Conservation (phyloP, 495 filamentous ascomycete genomes). For the Umbilicaria muhlenbergii region DNA sequence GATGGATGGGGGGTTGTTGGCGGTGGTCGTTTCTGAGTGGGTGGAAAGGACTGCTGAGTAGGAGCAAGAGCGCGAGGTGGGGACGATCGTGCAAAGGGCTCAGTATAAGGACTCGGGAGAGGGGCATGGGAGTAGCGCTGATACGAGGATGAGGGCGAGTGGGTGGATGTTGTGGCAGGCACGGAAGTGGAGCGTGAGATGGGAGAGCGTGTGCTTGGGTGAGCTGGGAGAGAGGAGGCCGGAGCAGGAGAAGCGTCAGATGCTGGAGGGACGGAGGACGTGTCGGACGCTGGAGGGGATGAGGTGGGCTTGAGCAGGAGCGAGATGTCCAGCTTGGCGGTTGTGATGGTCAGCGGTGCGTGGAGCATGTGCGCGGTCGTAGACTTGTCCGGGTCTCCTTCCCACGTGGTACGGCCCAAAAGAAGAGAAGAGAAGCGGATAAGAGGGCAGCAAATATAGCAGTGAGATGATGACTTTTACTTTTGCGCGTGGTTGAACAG, state of each 20-base stretch:
- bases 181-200: neutral
- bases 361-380: slow-evolving; percentile 7
- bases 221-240: neutral
- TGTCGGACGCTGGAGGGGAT: slow-evolving; percentile 4
- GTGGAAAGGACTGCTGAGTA: slow-evolving; percentile 2
- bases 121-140: too few species aligned
- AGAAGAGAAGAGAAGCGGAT: too few species aligned
- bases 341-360: slow-evolving; percentile 7
- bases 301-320: slow-evolving; percentile 3
- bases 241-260: slow-evolving; percentile 5
- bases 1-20: slow-evolving; percentile 16
- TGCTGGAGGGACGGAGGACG: slow-evolving; percentile 1
- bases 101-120: too few species aligned
- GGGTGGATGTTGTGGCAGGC: neutral
- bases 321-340: slow-evolving; percentile 14
- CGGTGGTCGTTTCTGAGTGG: slow-evolving; percentile 7
- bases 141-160: too few species aligned
- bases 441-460: too few species aligned
- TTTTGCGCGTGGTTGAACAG: too few species aligned
- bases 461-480: too few species aligned
- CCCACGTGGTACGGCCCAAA: too few species aligned
- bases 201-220: neutral
- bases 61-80: neutral
- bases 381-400: too few species aligned
- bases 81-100: too few species aligned